Evolutionary conservation across 768 basidiomycete genomes (phyloP), one percentile per base, ranked within the genome.

Genomic region (Tylopilus subfusipes): DNA sequence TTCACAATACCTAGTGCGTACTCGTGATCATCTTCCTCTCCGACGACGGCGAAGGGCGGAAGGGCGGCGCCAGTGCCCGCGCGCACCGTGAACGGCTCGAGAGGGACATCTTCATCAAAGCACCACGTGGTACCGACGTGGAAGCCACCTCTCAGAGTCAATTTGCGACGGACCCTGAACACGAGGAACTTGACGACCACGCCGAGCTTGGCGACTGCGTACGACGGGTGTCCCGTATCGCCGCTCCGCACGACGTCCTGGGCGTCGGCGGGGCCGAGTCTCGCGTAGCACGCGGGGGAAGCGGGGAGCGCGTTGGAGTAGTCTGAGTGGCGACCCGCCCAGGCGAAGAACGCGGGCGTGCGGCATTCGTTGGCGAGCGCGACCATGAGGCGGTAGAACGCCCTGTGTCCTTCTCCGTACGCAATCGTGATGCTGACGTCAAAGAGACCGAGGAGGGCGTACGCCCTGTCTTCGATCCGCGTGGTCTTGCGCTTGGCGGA

Each of bases 191-290:
- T 61, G 40, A 46, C 42, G 11, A 29, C 34, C 44, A 57, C 34
- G n/a, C 60, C 60, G 19, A 62, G 55, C 22, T 58, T 62, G 25
- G 55, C 53, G 30, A 61, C 44, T n/a, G 50, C 34, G 30, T 61
- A 61, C 7, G 30, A 61, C 3, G 60, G 55, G 27, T 57, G 55
- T 8, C 40, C 52, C 4, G 19, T 27, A 25, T 27, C 52, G 4
- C 19, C 7, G 3, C 43, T 22, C 27, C 11, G 7, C 13, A 4
- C 22, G 7, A 31, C 9, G 42, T 19, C 52, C 33, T 12, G 34
- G 5, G 34, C 4, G 7, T 40, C 19, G 10, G 24, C 19, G 10
- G 24, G 18, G 7, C 22, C 30, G 5, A 55, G 2, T 29, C 31
- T 55, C 3, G 53, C 44, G 12, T 47, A 48, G 36, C 56, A 58